A percentile compares a stretch with the other conserved stretches of the same genome.
These are phyloP conservation scores for Dacryopinax primogenitus DNA, from an alignment of 768 basidiomycete species.

Conservation along the genomic window DNA sequence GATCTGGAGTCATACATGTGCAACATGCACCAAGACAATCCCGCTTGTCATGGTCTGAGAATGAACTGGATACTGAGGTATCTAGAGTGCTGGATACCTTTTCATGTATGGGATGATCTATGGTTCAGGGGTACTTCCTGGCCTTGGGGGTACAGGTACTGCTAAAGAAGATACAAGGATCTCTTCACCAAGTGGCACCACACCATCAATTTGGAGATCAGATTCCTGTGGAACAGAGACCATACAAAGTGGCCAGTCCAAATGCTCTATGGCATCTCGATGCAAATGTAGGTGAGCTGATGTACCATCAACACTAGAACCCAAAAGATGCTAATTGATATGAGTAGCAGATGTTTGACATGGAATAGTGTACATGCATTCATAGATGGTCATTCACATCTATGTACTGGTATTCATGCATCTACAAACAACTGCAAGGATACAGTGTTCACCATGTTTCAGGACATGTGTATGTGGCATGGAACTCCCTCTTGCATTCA, in stretches of 20 bases:
- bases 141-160: background rate
- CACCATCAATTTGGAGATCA: background rate
- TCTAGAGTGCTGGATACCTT: background rate
- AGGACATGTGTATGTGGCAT: conserved; percentile 7
- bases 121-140: background rate
- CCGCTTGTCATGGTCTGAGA: background rate
- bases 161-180: background rate
- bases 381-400: background rate
- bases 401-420: background rate
- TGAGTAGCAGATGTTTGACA: background rate
- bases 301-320: background rate
- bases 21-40: background rate
- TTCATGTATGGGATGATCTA: background rate
- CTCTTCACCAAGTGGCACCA: background rate
- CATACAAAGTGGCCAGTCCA: background rate
- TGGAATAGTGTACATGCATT: background rate
- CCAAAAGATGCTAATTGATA: background rate
- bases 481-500: conserved; percentile 3
- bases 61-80: background rate
- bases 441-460: conserved; percentile 23
- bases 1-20: background rate
- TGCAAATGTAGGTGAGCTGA: background rate
- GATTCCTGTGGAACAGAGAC: background rate
- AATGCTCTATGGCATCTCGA: background rate
- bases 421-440: conserved; percentile 18